Base-by-base conservation (phyloP, 2,329 filamentous ascomycete genomes). In the Fusarium heterosporum region DNA sequence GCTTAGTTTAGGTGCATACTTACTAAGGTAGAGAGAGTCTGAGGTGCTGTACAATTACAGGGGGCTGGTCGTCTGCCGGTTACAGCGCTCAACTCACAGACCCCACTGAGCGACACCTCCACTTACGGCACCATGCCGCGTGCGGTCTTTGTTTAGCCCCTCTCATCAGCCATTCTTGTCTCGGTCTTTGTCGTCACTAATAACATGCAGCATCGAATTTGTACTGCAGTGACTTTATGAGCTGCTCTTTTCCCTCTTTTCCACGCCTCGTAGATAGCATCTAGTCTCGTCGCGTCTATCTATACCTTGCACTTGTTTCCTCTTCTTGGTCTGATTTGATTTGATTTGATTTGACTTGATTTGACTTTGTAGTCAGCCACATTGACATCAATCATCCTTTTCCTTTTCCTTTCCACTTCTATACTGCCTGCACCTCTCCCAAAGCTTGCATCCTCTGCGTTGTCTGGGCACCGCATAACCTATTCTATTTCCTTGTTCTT, bases 71-170 rank as follows among this genome's bases (percentile, higher is more conserved):
- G 39, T 48, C 45, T 61, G 46, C 58, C 52, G 59, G 46, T 58
- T 62, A 64, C 61, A 64, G 61, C 56, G 59, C 51, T 47, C 51
- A 56, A 51, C 42, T 17, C 45, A 25, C 19, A 45, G 32, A 43
- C 54, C 56, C 64, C 64, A 48, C 64, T 38, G 26, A n/a, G 49
- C 43, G 26, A 30, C 42, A 42, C 54, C 49, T 68, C 53, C 49
- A 55, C 61, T 61, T 59, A 45, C 54, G 51, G 59, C 50, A 54
- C 64, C 56, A 68, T 68, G 62, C 64, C 60, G 64, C 46, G 64
- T 68, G 64, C 64, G 50, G 56, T 46, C 53, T 49, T 52, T 22
- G 51, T 58, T 49, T 46, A n/a, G 28, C 52, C 45, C 46, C 53
- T 67, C 60, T 60, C 53, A 64, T 67, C 63, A 62, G 62, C 63